Conservation (phyloP, 1,284 basidiomycete genomes). For the Fistulina hepatica region DNA sequence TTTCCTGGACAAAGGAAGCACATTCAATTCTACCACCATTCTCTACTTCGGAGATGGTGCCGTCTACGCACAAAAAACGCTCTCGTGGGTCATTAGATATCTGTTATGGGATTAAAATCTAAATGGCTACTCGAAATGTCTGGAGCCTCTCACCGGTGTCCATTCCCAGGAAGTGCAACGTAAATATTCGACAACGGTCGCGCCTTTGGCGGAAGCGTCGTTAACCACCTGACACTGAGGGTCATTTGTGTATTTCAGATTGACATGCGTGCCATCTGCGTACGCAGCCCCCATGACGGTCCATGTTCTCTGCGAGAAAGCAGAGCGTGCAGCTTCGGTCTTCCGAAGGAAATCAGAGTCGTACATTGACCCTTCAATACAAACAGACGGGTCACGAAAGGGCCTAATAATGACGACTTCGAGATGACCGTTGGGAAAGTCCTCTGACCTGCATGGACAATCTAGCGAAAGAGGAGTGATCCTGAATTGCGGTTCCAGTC, state of each 20-base stretch:
- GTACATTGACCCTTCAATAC: too few relatives aligned
- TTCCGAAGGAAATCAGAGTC: conserved; percentile 25
- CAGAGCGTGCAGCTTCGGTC: conserved; percentile 28
- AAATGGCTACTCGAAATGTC: conserved; percentile 14
- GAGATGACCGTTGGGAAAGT: neutral
- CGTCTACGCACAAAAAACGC: conserved; percentile 66
- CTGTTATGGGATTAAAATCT: conserved; percentile 18
- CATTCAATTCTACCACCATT: conserved; percentile 45
- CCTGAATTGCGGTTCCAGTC: conserved; percentile 61
- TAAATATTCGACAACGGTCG: conserved; percentile 68
- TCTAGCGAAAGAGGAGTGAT: conserved; percentile 46
- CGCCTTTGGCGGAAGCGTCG: conserved; percentile 33
- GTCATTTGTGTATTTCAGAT: conserved; percentile 42
- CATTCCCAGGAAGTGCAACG: conserved; percentile 79
- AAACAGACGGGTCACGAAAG: conserved; percentile 54
- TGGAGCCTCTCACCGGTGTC: conserved; percentile 71
- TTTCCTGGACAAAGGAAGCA: too few relatives aligned
- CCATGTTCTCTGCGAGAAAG: conserved; percentile 38
- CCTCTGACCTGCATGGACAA: neutral
- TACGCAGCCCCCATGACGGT: conserved; percentile 60
- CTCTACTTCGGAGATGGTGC: conserved; percentile 50
- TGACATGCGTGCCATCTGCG: conserved; percentile 58
- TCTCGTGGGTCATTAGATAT: conserved; percentile 43
- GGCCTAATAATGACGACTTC: conserved; percentile 85
- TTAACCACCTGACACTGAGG: too few relatives aligned